Conservation (phyloP, 305 asterid genomes). For the Andrographis paniculata region DNA sequence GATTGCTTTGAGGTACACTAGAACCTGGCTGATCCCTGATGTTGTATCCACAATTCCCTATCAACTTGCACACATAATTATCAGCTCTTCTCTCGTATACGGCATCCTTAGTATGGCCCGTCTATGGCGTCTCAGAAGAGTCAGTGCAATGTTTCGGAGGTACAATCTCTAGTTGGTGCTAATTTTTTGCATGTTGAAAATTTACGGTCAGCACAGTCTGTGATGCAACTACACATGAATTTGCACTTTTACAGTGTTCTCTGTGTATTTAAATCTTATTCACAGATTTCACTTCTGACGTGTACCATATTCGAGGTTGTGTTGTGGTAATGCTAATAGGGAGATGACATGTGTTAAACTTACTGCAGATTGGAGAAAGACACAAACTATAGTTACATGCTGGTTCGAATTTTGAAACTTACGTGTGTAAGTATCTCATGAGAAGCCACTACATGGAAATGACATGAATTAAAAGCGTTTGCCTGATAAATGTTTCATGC, state of each 20-base stretch:
- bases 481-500: not conserved
- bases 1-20: slow-evolving; percentile 49
- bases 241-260: not conserved
- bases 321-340: not conserved
- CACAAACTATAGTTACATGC: slow-evolving; percentile 35
- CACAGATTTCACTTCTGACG: no score
- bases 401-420: slow-evolving; percentile 52
- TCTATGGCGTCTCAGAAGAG: slow-evolving; percentile 86
- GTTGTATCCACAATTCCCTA: slow-evolving; percentile 58
- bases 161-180: not conserved
- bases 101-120: slow-evolving; percentile 47
- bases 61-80: slow-evolving; percentile 27
- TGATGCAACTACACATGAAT: not conserved
- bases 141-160: slow-evolving; percentile 41
- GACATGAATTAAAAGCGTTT: not conserved
- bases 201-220: not conserved
- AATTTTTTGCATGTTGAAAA: not conserved
- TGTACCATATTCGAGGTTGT: not conserved
- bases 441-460: not conserved
- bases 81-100: slow-evolving; percentile 30
- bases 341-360: not conserved
- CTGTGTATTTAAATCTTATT: no score
- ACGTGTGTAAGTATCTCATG: slow-evolving; percentile 35
- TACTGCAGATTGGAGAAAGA: slow-evolving; percentile 51
- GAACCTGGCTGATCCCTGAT: slow-evolving; percentile 48